Conservation (phyloP, 2,329 filamentous ascomycete genomes). For the Fusarium vanettenii region DNA sequence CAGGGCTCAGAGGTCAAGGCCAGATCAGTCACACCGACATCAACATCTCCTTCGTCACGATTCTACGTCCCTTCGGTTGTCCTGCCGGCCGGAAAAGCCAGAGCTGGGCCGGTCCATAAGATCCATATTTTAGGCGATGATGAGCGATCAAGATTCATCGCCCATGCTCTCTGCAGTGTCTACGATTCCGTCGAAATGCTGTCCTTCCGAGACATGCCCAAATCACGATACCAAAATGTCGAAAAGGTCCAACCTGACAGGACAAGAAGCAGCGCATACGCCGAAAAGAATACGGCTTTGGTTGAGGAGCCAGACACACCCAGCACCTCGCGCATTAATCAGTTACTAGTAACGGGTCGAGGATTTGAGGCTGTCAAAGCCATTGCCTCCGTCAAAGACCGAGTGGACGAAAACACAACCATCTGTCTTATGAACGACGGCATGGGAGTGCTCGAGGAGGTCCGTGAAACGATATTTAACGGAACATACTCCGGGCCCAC, state of each 20-base stretch:
- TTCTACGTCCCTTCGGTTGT: slow-evolving; percentile 53
- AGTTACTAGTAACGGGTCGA: slow-evolving; percentile 74
- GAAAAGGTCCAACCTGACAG: slow-evolving; percentile 38
- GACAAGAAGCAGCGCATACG: slow-evolving; percentile 24
- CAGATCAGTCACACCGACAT: slow-evolving; percentile 19
- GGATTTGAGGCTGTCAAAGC: slow-evolving; percentile 67
- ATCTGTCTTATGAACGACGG: slow-evolving; percentile 84
- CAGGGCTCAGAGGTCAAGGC: slow-evolving; percentile 13
- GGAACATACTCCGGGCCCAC: slow-evolving; percentile 74
- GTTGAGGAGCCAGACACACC: slow-evolving; percentile 21
- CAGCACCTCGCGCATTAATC: slow-evolving; percentile 69
- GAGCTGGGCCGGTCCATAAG: slow-evolving; percentile 50
- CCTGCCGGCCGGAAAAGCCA: slow-evolving; percentile 47
- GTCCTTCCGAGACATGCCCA: slow-evolving; percentile 40
- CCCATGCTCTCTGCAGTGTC: slow-evolving; percentile 54
- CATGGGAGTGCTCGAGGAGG: slow-evolving; percentile 83
- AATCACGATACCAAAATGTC: slow-evolving; percentile 47
- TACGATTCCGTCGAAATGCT: slow-evolving; percentile 55
- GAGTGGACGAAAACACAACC: slow-evolving; percentile 75
- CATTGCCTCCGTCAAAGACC: slow-evolving; percentile 70
- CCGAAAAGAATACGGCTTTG: slow-evolving; percentile 38
- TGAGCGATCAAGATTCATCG: slow-evolving; percentile 54
- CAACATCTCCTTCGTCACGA: slow-evolving; percentile 31
- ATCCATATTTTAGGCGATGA: slow-evolving; percentile 58
- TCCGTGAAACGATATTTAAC: slow-evolving; percentile 78